phyloP scores from a whole-genome alignment of 2,329 filamentous ascomycete genomes.

The Aspergillus uvarum region DNA sequence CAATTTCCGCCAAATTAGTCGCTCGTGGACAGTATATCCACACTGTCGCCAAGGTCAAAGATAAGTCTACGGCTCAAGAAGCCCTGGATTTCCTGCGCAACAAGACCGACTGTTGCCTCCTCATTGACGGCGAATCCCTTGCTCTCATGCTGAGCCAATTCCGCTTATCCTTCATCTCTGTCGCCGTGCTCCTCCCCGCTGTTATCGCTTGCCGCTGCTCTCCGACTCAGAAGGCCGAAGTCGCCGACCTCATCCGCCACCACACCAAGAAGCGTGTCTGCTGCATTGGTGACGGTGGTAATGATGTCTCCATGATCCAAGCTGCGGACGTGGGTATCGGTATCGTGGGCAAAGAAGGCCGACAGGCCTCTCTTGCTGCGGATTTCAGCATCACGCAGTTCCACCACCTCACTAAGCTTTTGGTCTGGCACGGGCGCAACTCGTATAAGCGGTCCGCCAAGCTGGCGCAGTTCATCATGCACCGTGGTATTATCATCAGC shows the following conservation, averaged over 20 bases:
- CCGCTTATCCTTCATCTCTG: constrained; percentile 78
- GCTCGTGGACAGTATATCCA: constrained; percentile 93
- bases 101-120: constrained; percentile 80
- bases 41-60: constrained; percentile 80
- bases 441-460: constrained; percentile 96
- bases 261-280: constrained; percentile 94
- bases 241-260: constrained; percentile 84
- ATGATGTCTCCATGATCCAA: constrained; percentile 99
- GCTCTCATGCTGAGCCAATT: constrained; percentile 80
- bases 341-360: constrained; percentile 96
- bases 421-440: constrained; percentile 99
- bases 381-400: constrained; percentile 98
- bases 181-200: constrained; percentile 82
- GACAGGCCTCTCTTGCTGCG: constrained; percentile 89
- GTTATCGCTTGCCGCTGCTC: constrained; percentile 97
- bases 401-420: constrained; percentile 86
- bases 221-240: constrained; percentile 93
- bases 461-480: constrained; percentile 96
- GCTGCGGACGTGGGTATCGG: constrained; percentile 96
- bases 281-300: constrained; percentile 96
- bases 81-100: constrained; percentile 83
- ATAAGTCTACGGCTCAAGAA: constrained; percentile 81
- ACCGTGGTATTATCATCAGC: constrained; percentile 89
- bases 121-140: constrained; percentile 93
- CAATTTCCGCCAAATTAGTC: constrained; percentile 90